Conservation (phyloP, 1,284 basidiomycete species). For the Sanghuangporus sanghuang region DNA sequence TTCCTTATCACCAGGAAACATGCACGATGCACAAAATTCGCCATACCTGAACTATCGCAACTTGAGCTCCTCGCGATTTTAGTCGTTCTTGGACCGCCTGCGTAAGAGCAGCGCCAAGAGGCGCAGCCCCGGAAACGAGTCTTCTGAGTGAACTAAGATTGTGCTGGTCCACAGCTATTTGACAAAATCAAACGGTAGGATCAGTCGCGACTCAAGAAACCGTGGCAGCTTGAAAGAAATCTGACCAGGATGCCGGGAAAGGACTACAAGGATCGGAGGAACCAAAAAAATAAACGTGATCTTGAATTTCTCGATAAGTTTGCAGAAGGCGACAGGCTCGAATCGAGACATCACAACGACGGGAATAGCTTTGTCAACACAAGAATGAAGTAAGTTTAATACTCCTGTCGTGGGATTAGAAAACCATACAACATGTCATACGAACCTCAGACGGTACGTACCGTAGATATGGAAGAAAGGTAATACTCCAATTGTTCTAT, state of each 20-base stretch:
- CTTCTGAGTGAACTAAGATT: constrained; percentile 58
- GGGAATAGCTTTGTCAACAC: constrained; percentile 52
- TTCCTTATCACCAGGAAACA: background rate
- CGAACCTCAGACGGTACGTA: constrained; percentile 20
- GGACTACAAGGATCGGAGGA: constrained; percentile 77
- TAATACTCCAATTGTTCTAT: constrained; percentile 51
- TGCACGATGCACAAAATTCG: background rate
- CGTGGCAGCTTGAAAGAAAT: background rate
- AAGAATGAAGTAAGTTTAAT: constrained; percentile 55
- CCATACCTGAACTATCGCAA: constrained; percentile 40
- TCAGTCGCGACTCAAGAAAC: background rate
- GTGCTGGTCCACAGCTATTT: constrained; percentile 61
- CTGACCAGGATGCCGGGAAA: constrained; percentile 60
- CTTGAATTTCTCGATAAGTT: constrained; percentile 59
- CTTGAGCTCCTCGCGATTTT: constrained; percentile 30
- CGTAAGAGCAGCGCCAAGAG: constrained; percentile 62
- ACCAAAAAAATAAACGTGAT: constrained; percentile 66
- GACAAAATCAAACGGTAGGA: background rate
- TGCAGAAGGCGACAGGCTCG: constrained; percentile 68
- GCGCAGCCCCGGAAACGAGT: constrained; percentile 79
- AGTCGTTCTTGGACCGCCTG: constrained; percentile 40
- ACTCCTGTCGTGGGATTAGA: constrained; percentile 31
- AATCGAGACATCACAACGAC: constrained; percentile 70
- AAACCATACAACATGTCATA: background rate
- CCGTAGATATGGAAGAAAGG: constrained; percentile 62